These are phyloP conservation scores for Corinectria fuckeliana DNA, from an alignment of 2,329 filamentous ascomycete species.

Conservation along the genomic window DNA sequence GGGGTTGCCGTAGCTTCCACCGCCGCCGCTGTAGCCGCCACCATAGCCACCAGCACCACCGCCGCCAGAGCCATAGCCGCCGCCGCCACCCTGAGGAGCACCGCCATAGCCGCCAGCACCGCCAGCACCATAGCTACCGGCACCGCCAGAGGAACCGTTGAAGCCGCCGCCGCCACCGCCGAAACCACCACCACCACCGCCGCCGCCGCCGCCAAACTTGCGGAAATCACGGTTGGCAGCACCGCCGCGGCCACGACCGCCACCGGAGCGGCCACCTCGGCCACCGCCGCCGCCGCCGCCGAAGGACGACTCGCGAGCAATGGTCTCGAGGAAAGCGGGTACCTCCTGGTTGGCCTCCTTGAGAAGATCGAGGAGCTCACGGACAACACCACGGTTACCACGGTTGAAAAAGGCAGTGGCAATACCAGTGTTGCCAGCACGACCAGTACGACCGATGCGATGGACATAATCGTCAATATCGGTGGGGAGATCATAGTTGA, in stretches of 20 bases:
- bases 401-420: constrained; percentile 99
- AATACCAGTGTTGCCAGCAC: constrained; percentile 98
- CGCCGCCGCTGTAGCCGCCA: constrained; percentile 51
- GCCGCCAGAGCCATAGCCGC: constrained; percentile 53
- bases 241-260: constrained; percentile 72
- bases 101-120: constrained; percentile 37
- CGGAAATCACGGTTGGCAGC: constrained; percentile 87
- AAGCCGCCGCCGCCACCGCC: constrained; percentile 53
- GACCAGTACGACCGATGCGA: constrained; percentile 98
- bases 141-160: constrained; percentile 48
- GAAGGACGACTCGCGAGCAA: constrained; percentile 91
- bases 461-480: constrained; percentile 99
- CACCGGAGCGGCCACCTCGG: constrained; percentile 59
- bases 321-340: constrained; percentile 92
- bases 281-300: constrained; percentile 66
- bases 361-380: constrained; percentile 94
- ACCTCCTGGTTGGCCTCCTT: constrained; percentile 99
- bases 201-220: constrained; percentile 70
- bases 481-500: constrained; percentile 99
- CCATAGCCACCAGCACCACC: constrained; percentile 48
- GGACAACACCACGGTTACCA: constrained; percentile 96
- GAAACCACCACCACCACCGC: constrained; percentile 50
- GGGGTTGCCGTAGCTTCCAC: constrained; percentile 67
- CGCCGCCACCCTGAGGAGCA: constrained; percentile 44
- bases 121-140: constrained; percentile 48